These are phyloP conservation scores for Penicillium expansum DNA, from an alignment of 2,329 filamentous ascomycete genomes.

Conservation along the genomic window DNA sequence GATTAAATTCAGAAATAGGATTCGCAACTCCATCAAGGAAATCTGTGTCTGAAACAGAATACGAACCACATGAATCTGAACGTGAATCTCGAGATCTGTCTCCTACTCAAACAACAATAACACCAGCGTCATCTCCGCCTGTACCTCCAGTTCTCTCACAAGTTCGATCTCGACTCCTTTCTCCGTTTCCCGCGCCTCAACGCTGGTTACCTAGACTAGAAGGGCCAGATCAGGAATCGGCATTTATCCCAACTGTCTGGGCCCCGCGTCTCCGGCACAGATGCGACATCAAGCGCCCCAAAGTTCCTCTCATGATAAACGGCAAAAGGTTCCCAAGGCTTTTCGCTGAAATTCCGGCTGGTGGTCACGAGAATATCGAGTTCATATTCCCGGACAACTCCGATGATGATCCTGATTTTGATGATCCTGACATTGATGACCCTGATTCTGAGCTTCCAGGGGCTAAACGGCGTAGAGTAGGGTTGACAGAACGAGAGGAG, in stretches of 20 bases:
- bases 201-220: background rate
- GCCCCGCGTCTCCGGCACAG: background rate
- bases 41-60: background rate
- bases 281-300: background rate
- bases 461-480: background rate
- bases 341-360: background rate
- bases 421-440: background rate
- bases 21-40: background rate
- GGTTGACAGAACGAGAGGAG: background rate
- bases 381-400: background rate
- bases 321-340: background rate
- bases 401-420: background rate
- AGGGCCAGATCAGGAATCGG: background rate
- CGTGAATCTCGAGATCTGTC: background rate
- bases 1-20: background rate
- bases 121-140: background rate
- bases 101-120: background rate
- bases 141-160: background rate
- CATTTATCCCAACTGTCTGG: background rate
- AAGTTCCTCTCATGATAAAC: background rate
- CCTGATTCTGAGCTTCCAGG: background rate
- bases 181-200: background rate
- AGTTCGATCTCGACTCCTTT: too few relatives aligned
- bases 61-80: background rate
- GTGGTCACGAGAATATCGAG: background rate